Evolutionary conservation across 1,139 yeast species (phyloP).

Genomic region (Magnusiomyces suaveolens): DNA sequence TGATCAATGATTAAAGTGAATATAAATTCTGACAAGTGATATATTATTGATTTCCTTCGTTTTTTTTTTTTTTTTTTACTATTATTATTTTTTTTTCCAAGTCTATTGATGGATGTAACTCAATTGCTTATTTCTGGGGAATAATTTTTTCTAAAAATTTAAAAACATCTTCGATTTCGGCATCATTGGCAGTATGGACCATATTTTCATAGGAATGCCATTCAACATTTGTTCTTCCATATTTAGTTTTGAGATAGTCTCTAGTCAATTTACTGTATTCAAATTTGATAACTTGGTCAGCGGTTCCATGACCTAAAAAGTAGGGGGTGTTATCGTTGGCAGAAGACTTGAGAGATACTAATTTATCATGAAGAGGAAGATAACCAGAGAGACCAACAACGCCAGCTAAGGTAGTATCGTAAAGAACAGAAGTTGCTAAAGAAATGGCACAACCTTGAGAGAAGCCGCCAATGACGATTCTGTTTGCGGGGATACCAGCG

Average conservation of each 20-base stretch:
- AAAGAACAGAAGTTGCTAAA: conserved; percentile 38
- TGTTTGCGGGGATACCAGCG: conserved; percentile 54
- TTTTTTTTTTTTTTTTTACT: too few relatives aligned
- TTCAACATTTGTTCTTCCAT: conserved; percentile 45
- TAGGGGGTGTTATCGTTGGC: conserved; percentile 60
- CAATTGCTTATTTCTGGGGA: conserved; percentile 16
- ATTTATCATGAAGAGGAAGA: conserved; percentile 43
- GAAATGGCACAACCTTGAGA: conserved; percentile 88
- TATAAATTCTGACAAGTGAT: too few relatives aligned
- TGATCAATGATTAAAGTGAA: too few relatives aligned
- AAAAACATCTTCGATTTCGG: conserved; percentile 53
- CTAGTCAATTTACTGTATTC: conserved; percentile 41
- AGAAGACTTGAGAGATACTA: conserved; percentile 21
- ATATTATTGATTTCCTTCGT: too few relatives aligned
- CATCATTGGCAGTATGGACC: conserved; percentile 57
- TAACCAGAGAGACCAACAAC: conserved; percentile 73
- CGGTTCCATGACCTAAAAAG: conserved; percentile 81
- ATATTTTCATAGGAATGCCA: conserved; percentile 57
- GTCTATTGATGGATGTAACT: background rate
- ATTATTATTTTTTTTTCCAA: too few relatives aligned
- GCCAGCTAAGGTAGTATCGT: conserved; percentile 66
- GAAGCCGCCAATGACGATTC: conserved; percentile 83
- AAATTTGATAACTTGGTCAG: conserved; percentile 55
- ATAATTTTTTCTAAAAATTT: conserved; percentile 39
- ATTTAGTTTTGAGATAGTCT: conserved; percentile 32